Conservation (phyloP, 495 filamentous ascomycete species). For the Daldinia caldariorum region DNA sequence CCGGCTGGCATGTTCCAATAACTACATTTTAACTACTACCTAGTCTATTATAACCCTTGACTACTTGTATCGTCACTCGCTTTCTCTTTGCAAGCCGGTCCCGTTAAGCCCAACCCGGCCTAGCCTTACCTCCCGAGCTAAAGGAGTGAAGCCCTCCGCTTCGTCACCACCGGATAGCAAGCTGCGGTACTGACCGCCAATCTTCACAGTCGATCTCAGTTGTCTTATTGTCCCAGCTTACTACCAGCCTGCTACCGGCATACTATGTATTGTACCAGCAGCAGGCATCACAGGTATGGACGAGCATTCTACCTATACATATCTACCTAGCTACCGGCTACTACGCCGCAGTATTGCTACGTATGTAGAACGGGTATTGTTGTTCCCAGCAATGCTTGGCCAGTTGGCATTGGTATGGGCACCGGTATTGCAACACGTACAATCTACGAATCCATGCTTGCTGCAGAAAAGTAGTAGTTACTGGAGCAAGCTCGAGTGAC, state of each 20-base stretch:
- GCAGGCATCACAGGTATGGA: too few relatives aligned
- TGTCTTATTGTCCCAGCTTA: slow-evolving; percentile 21
- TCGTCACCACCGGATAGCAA: slow-evolving; percentile 37
- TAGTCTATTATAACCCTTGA: background rate
- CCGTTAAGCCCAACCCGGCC: slow-evolving; percentile 30
- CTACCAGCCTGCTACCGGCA: background rate
- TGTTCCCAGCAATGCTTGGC: slow-evolving; percentile 39
- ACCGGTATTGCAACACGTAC: slow-evolving; percentile 35
- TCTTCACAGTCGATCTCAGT: slow-evolving; percentile 43
- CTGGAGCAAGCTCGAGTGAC: slow-evolving; percentile 29
- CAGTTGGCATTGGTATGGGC: slow-evolving; percentile 41
- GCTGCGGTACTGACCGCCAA: slow-evolving; percentile 44
- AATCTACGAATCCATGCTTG: slow-evolving; percentile 10
- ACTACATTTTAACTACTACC: background rate
- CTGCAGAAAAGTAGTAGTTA: slow-evolving; percentile 16
- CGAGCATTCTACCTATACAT: background rate
- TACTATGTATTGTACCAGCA: background rate
- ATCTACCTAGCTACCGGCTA: background rate
- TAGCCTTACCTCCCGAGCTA: slow-evolving; percentile 36
- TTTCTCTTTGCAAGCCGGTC: slow-evolving; percentile 24
- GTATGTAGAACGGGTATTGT: slow-evolving; percentile 17
- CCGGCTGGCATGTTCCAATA: slow-evolving; percentile 16
- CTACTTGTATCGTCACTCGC: slow-evolving; percentile 8
- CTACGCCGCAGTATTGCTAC: slow-evolving; percentile 9
- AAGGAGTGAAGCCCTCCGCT: slow-evolving; percentile 37